Percentiles rank a stretch among this genome's conserved stretches.
phyloP scores from a whole-genome alignment of 2,329 filamentous ascomycete species.

The Epichloe hybrida region DNA sequence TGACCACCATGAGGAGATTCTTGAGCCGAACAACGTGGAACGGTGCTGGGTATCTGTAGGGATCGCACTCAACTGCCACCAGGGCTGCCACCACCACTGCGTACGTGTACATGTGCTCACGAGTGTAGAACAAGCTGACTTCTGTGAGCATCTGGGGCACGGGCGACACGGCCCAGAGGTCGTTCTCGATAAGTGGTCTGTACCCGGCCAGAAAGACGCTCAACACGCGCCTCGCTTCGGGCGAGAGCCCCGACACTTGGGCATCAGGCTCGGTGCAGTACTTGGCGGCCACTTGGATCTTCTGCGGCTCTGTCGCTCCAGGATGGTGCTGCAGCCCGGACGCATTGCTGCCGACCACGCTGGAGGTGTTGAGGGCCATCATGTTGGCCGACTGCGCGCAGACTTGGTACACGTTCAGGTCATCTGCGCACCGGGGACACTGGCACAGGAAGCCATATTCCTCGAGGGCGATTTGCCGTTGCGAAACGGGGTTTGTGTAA shows the following conservation, averaged over 20 bases:
- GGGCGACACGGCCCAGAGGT: constrained; percentile 36
- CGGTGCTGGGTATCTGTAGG: constrained; percentile 35
- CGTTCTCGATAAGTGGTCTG: constrained; percentile 12
- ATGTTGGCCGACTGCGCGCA: constrained; percentile 25
- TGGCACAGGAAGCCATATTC: constrained; percentile 40
- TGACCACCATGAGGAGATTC: constrained; percentile 36
- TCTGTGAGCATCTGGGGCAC: constrained; percentile 31
- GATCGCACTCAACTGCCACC: constrained; percentile 32
- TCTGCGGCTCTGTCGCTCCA: constrained; percentile 13
- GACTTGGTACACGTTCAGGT: constrained; percentile 42
- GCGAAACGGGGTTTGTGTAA: constrained; percentile 29
- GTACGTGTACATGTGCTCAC: constrained; percentile 26
- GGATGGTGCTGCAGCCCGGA: constrained; percentile 7
- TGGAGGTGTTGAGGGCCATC: constrained; percentile 27
- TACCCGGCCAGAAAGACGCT: constrained; percentile 7
- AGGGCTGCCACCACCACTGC: constrained; percentile 35
- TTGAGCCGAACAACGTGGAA: constrained; percentile 38
- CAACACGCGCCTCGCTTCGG: neutral
- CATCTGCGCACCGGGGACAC: constrained; percentile 34
- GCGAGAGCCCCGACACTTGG: neutral
- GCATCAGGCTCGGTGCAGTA: neutral
- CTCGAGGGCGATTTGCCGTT: constrained; percentile 28
- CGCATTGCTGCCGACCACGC: constrained; percentile 22
- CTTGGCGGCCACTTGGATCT: constrained; percentile 7
- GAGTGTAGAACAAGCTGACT: constrained; percentile 30